Evolutionary conservation across 306 rosid genomes (phyloP).

Genomic region (Prunus armeniaca): DNA sequence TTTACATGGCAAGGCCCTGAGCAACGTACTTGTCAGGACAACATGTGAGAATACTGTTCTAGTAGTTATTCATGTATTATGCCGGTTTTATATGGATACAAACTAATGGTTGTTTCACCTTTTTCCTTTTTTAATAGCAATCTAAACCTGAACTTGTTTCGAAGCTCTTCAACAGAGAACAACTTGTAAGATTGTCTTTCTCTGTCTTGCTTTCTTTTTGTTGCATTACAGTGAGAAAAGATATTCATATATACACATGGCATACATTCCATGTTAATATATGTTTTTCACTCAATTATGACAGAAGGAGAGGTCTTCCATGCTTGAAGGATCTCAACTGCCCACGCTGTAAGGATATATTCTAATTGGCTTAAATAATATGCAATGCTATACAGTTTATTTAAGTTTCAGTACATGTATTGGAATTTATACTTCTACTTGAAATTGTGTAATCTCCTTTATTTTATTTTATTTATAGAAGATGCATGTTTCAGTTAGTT

Average conservation of each 20-base stretch:
- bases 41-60: slow-evolving; percentile 43
- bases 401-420: background rate
- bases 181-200: slow-evolving; percentile 46
- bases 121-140: slow-evolving; percentile 49
- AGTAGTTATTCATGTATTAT: slow-evolving; percentile 6
- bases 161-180: slow-evolving; percentile 44
- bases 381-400: background rate
- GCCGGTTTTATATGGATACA: background rate
- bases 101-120: slow-evolving; percentile 20
- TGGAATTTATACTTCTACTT: background rate
- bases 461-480: too few species aligned
- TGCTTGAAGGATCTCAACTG: slow-evolving; percentile 54
- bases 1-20: slow-evolving; percentile 65
- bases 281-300: slow-evolving; percentile 10
- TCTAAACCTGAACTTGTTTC: slow-evolving; percentile 68
- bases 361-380: background rate
- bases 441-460: too few species aligned
- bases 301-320: slow-evolving; percentile 53
- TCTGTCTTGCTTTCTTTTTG: slow-evolving; percentile 1
- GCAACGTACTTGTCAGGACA: slow-evolving; percentile 47
- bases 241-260: background rate
- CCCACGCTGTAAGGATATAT: slow-evolving; percentile 61
- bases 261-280: slow-evolving; percentile 6
- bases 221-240: background rate
- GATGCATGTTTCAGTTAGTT: too few species aligned